Conservation (phyloP, 345 rosid genomes). For the Dimocarpus longan region DNA sequence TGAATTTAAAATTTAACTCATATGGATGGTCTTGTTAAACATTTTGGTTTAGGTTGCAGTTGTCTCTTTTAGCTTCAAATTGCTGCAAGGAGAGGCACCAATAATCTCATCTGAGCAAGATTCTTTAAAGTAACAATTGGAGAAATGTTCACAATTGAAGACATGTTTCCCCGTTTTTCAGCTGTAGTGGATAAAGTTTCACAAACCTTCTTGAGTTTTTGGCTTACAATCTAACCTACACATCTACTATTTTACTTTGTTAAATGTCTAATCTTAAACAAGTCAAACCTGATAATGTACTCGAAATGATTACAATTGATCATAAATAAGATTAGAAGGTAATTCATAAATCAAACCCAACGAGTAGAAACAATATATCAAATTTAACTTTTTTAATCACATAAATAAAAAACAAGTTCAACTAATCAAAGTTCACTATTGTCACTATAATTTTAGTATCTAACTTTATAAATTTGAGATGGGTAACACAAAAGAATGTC, state of each 20-base stretch:
- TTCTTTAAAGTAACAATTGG: conserved; percentile 5
- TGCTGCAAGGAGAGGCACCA: background rate
- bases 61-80: background rate
- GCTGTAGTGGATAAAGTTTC: conserved; percentile 13
- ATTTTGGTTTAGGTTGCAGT: background rate
- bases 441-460: too few relatives aligned
- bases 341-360: too few relatives aligned
- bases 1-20: background rate
- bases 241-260: background rate
- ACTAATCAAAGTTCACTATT: too few relatives aligned
- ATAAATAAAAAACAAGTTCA: too few relatives aligned
- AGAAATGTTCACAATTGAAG: background rate
- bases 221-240: background rate
- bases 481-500: too few relatives aligned
- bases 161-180: conserved; percentile 2
- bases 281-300: background rate
- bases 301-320: background rate
- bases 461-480: too few relatives aligned
- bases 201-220: background rate
- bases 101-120: background rate
- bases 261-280: background rate
- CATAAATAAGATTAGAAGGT: background rate
- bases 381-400: too few relatives aligned
- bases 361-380: too few relatives aligned
- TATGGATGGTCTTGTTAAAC: background rate